Percentiles rank a stretch among this genome's conserved stretches.
These are phyloP conservation scores for Boletus pseudopeckii DNA, from an alignment of 768 basidiomycete genomes.

Conservation along the genomic window DNA sequence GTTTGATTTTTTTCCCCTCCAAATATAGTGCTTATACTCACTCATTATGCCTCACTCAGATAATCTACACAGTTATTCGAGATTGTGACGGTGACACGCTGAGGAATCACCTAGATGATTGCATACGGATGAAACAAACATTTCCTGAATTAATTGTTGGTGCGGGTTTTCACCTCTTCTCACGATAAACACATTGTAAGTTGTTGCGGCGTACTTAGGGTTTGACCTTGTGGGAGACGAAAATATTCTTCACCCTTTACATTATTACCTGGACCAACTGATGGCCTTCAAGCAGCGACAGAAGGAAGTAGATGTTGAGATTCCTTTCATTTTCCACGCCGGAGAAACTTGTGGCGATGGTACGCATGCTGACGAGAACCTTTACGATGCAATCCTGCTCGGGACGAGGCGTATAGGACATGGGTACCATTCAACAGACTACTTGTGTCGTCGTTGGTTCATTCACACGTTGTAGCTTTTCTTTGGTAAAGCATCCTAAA, in stretches of 20 bases:
- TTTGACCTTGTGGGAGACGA: conserved; percentile 84
- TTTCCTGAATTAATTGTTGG: conserved; percentile 74
- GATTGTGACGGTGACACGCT: conserved; percentile 53
- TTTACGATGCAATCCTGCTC: conserved; percentile 76
- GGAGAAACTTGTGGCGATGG: conserved; percentile 83
- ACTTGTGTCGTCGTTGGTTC: background rate
- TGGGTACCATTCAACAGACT: conserved; percentile 43
- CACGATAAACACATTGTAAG: background rate
- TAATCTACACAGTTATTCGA: conserved; percentile 68
- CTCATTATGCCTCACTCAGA: conserved; percentile 33
- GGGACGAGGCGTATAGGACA: conserved; percentile 82
- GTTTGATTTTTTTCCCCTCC: conserved; percentile 32
- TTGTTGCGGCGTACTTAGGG: conserved; percentile 36
- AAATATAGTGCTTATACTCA: background rate
- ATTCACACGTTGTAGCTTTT: conserved; percentile 45
- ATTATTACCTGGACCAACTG: conserved; percentile 59
- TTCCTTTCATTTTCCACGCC: conserved; percentile 78
- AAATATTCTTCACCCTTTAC: conserved; percentile 55
- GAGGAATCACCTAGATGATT: conserved; percentile 69
- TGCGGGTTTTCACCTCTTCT: conserved; percentile 19
- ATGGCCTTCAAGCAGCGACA: conserved; percentile 56
- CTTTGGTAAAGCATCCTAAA: conserved; percentile 73
- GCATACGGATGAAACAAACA: conserved; percentile 66
- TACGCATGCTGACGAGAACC: conserved; percentile 61
- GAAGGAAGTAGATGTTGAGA: conserved; percentile 49